phyloP scores from a whole-genome alignment of 805 yeast species.

The Ogataea haglerorum region DNA sequence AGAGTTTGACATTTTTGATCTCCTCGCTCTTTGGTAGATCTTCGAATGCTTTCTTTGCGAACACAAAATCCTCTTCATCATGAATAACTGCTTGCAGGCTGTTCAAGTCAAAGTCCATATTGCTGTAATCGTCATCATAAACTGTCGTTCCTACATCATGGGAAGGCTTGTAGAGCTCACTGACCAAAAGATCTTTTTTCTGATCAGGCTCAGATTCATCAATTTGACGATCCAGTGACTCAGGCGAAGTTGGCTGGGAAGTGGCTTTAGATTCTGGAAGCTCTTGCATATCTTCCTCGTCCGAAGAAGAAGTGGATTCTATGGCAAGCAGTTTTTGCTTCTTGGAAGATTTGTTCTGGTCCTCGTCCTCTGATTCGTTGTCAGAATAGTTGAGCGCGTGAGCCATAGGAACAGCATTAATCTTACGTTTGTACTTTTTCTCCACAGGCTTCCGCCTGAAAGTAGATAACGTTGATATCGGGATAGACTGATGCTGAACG shows the following conservation, averaged over 20 bases:
- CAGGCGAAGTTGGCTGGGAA: slow-evolving; percentile 29
- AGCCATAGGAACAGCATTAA: slow-evolving; percentile 46
- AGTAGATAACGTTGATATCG: slow-evolving; percentile 21
- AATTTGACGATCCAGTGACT: slow-evolving; percentile 18
- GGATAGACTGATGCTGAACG: slow-evolving; percentile 23
- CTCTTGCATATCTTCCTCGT: slow-evolving; percentile 21
- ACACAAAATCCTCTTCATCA: slow-evolving; percentile 70
- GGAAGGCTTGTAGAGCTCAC: slow-evolving; percentile 45
- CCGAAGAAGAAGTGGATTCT: slow-evolving; percentile 18
- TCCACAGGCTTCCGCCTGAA: slow-evolving; percentile 48
- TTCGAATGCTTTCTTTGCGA: slow-evolving; percentile 46
- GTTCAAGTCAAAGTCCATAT: slow-evolving; percentile 43
- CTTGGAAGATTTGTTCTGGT: slow-evolving; percentile 15
- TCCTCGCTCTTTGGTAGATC: slow-evolving; percentile 16
- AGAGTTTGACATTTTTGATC: slow-evolving; percentile 44
- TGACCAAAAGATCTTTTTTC: slow-evolving; percentile 26
- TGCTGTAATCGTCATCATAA: slow-evolving; percentile 39
- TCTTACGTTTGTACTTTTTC: slow-evolving; percentile 16
- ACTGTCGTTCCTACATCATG: slow-evolving; percentile 54
- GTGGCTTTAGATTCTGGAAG: slow-evolving; percentile 9
- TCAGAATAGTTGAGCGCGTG: slow-evolving; percentile 49
- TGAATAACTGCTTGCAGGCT: slow-evolving; percentile 52
- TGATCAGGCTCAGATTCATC: slow-evolving; percentile 22
- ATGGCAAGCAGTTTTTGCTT: slow-evolving; percentile 13
- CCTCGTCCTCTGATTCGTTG: slow-evolving; percentile 26